phyloP scores from a whole-genome alignment of 805 yeast genomes.

The Saturnispora kantuleensis region DNA sequence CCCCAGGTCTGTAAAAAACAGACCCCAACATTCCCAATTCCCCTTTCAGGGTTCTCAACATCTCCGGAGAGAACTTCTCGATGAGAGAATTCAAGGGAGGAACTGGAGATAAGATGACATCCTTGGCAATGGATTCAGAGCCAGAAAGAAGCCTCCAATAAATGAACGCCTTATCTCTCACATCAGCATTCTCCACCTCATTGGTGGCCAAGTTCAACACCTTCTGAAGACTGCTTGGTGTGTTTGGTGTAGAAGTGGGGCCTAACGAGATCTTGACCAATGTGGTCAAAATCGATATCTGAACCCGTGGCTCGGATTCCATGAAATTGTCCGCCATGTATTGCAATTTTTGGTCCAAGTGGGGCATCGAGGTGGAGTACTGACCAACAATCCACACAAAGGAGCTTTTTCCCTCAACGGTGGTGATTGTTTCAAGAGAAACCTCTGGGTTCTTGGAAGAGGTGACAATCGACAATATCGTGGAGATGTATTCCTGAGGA shows the following conservation, averaged over 20 bases:
- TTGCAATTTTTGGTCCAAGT: constrained; percentile 37
- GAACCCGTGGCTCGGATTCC: constrained; percentile 52
- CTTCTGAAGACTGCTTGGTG: constrained; percentile 40
- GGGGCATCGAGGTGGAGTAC: constrained; percentile 51
- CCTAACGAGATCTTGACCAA: constrained; percentile 45
- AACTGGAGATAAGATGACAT: constrained; percentile 48
- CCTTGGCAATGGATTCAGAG: constrained; percentile 32
- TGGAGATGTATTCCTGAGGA: constrained; percentile 41
- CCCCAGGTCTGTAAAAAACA: constrained; percentile 77
- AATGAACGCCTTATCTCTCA: constrained; percentile 69
- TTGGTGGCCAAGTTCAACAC: constrained; percentile 55
- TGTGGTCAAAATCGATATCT: constrained; percentile 48
- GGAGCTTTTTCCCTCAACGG: constrained; percentile 43
- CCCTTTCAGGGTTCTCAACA: constrained; percentile 57
- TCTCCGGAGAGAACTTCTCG: constrained; percentile 56
- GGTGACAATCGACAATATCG: constrained; percentile 43
- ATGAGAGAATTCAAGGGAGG: constrained; percentile 70
- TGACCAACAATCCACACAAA: constrained; percentile 69
- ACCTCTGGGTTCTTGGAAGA: constrained; percentile 21
- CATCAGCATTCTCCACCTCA: constrained; percentile 62
- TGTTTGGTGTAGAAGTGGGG: constrained; percentile 23
- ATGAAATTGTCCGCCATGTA: constrained; percentile 41
- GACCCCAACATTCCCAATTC: constrained; percentile 83
- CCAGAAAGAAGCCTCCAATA: constrained; percentile 59
- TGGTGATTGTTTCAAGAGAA: constrained; percentile 37